phyloP scores from a whole-genome alignment of 2,329 filamentous ascomycete species.

The Hypoxylon sp. region DNA sequence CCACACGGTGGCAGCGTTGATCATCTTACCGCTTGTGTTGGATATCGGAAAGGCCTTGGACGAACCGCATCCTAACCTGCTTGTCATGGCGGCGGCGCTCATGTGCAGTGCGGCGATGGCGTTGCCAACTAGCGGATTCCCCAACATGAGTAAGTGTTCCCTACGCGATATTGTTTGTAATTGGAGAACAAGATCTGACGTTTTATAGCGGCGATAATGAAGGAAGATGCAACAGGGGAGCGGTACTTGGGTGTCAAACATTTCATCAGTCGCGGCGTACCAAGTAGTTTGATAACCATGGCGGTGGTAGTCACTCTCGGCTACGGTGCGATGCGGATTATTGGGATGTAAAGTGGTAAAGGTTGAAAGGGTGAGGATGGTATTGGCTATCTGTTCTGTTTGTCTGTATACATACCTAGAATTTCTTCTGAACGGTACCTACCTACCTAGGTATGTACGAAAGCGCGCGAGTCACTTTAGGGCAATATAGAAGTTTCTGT shows the following conservation, averaged over 20 bases:
- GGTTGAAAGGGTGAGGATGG: not conserved
- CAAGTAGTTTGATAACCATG: slow-evolving; percentile 85
- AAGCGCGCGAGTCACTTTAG: not conserved
- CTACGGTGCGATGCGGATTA: slow-evolving; percentile 87
- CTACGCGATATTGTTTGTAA: not conserved
- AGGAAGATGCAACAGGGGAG: slow-evolving; percentile 94
- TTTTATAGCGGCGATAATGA: slow-evolving; percentile 87
- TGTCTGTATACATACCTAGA: too few species aligned
- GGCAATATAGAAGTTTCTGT: not conserved
- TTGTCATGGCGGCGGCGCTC: slow-evolving; percentile 94
- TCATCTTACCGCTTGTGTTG: slow-evolving; percentile 90
- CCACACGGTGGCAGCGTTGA: slow-evolving; percentile 95
- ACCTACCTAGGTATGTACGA: not conserved
- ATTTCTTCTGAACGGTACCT: not conserved
- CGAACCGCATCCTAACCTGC: slow-evolving; percentile 90
- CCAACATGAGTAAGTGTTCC: slow-evolving; percentile 93
- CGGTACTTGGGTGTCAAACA: slow-evolving; percentile 93
- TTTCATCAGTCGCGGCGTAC: slow-evolving; percentile 94
- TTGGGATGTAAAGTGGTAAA: slow-evolving; percentile 49
- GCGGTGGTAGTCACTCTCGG: slow-evolving; percentile 88
- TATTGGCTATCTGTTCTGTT: not conserved
- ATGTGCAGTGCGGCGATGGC: slow-evolving; percentile 99
- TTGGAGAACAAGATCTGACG: slow-evolving; percentile 33
- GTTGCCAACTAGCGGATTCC: slow-evolving; percentile 94
- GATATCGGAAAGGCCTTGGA: slow-evolving; percentile 89